Evolutionary conservation across 73 alveolate species (phyloP).

Genomic region (Paramecium tetraurelia): DNA sequence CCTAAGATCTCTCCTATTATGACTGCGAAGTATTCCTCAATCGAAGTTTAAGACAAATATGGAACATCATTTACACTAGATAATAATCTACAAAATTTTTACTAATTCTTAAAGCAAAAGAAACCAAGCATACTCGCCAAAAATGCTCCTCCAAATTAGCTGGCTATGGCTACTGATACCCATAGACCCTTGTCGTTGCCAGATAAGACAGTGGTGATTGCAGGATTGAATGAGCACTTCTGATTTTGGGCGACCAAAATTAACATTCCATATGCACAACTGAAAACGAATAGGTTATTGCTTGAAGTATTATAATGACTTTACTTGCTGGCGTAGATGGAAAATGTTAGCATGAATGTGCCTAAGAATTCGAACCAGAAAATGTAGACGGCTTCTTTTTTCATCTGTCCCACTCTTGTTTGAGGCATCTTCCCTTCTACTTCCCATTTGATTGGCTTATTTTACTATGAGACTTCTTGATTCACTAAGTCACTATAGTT

Average conservation of each 20-base stretch:
- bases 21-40: not conserved
- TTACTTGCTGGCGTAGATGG: constrained; percentile 41
- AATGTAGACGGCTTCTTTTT: constrained; percentile 1
- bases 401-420: not conserved
- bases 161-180: constrained; percentile 26
- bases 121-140: not conserved
- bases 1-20: constrained; percentile 2
- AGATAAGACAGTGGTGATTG: not conserved
- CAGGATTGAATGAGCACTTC: constrained; percentile 43
- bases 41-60: not conserved
- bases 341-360: constrained; percentile 33
- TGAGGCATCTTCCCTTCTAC: constrained; percentile 16
- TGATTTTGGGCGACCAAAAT: constrained; percentile 1
- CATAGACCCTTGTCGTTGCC: constrained; percentile 12
- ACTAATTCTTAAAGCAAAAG: constrained; percentile 29
- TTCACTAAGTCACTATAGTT: not conserved
- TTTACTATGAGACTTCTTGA: not conserved
- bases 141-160: constrained; percentile 48
- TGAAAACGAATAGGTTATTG: not conserved
- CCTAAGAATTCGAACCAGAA: constrained; percentile 51
- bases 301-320: not conserved
- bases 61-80: constrained; percentile 35
- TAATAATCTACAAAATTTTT: not conserved
- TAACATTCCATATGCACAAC: not conserved
- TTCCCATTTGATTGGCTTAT: constrained; percentile 24